Evolutionary conservation across 192 early-diverging fungal species (phyloP).

Genomic region (Linnemannia zychae): DNA sequence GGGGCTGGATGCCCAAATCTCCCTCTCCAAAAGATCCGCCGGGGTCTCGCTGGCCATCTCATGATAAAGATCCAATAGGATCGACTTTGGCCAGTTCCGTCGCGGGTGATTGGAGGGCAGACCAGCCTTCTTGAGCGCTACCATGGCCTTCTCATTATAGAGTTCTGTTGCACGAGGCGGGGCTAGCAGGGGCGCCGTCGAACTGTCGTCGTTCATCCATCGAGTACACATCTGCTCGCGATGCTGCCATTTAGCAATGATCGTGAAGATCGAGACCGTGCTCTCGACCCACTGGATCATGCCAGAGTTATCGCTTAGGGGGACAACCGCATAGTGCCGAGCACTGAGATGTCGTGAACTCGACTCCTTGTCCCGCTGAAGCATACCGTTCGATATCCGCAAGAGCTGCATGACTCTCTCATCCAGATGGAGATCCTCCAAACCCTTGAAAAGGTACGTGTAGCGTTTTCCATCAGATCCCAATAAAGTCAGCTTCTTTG

Average conservation of each 20-base stretch:
- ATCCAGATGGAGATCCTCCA: constrained; percentile 94
- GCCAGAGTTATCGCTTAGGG: constrained; percentile 88
- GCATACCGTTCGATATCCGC: constrained; percentile 69
- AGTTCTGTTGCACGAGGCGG: constrained; percentile 71
- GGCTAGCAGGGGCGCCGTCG: constrained; percentile 28
- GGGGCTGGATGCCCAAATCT: constrained; percentile 73
- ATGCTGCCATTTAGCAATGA: constrained; percentile 85
- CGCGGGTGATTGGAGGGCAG: constrained; percentile 67
- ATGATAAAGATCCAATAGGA: constrained; percentile 70
- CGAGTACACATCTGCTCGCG: constrained; percentile 66
- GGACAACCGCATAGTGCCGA: constrained; percentile 79
- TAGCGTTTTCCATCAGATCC: constrained; percentile 69
- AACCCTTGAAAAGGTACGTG: constrained; percentile 91
- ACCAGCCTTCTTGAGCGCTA: constrained; percentile 67
- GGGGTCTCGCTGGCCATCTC: constrained; percentile 77
- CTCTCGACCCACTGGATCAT: constrained; percentile 97
- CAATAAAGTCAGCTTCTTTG: constrained; percentile 83
- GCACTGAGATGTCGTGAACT: constrained; percentile 55
- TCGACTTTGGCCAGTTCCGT: constrained; percentile 75
- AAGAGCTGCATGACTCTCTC: constrained; percentile 92
- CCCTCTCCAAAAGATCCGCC: constrained; percentile 71
- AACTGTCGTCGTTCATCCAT: constrained; percentile 54
- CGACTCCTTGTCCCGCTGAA: constrained; percentile 67
- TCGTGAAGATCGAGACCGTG: constrained; percentile 80
- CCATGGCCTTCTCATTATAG: constrained; percentile 83